A percentile compares a stretch with the other conserved stretches of the same genome.
Evolutionary conservation across 768 basidiomycete genomes (phyloP).

Genomic region (Russula lepida): DNA sequence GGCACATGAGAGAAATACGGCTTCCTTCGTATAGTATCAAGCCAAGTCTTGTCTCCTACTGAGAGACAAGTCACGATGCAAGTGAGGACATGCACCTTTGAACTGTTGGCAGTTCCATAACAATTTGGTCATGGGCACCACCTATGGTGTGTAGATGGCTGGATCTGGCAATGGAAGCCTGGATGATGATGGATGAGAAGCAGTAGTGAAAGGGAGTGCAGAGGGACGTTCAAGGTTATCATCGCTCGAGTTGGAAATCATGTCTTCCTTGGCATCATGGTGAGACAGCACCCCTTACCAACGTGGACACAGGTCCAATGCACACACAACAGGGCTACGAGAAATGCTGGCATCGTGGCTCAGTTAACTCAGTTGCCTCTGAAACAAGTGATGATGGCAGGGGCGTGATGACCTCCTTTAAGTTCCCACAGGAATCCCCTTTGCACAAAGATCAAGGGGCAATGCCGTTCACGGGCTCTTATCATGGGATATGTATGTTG

Average conservation of each 20-base stretch:
- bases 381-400: constrained; percentile 46
- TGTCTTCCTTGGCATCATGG: constrained; percentile 45
- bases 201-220: neutral
- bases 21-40: neutral
- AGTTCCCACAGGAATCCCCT: constrained; percentile 58
- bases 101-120: neutral
- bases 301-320: constrained; percentile 21
- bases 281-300: constrained; percentile 21
- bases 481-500: too few species aligned
- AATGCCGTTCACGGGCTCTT: too few species aligned
- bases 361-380: constrained; percentile 32
- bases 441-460: too few species aligned
- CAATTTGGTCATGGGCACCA: constrained; percentile 7
- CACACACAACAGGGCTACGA: constrained; percentile 65
- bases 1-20: neutral
- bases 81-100: neutral
- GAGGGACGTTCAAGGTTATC: constrained; percentile 36
- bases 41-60: neutral
- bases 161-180: constrained; percentile 56
- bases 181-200: constrained; percentile 38
- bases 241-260: constrained; percentile 83
- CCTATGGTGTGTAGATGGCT: constrained; percentile 48
- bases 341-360: constrained; percentile 60
- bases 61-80: neutral
- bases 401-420: constrained; percentile 55